Percentiles rank a stretch among this genome's conserved stretches.
Conservation (phyloP, 2,329 filamentous ascomycete species). For the Fusarium sp. region DNA sequence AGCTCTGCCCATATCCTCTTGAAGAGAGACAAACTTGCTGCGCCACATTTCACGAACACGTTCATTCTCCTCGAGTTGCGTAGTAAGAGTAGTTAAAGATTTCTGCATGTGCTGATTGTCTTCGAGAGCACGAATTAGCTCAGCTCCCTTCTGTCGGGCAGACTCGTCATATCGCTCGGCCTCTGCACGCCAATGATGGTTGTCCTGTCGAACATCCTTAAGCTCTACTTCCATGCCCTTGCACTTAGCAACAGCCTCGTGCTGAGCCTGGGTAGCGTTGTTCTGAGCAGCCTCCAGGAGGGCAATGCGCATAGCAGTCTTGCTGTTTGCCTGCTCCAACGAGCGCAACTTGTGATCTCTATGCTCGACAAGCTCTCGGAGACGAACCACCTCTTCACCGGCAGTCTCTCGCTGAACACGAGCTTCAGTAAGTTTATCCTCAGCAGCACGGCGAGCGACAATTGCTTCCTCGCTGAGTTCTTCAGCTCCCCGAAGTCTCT, state of each 20-base stretch:
- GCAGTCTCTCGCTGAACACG: constrained; percentile 76
- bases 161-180: constrained; percentile 69
- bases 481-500: constrained; percentile 73
- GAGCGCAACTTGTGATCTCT: constrained; percentile 74
- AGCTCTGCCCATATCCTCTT: constrained; percentile 86
- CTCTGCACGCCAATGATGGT: constrained; percentile 71
- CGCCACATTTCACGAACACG: constrained; percentile 87
- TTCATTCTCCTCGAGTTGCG: constrained; percentile 87
- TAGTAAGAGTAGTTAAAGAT: constrained; percentile 78
- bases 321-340: constrained; percentile 67
- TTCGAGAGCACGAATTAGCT: constrained; percentile 61
- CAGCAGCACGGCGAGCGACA: constrained; percentile 71
- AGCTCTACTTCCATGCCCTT: constrained; percentile 67
- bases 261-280: constrained; percentile 65
- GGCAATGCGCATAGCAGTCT: constrained; percentile 71
- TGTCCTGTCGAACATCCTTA: constrained; percentile 67
- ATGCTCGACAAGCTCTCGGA: constrained; percentile 76
- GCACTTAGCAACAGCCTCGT: constrained; percentile 68
- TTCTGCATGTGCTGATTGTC: constrained; percentile 81
- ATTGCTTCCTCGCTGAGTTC: constrained; percentile 74
- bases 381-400: constrained; percentile 78
- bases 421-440: constrained; percentile 79
- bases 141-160: constrained; percentile 62
- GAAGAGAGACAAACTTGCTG: constrained; percentile 84
- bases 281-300: constrained; percentile 76